Base-by-base conservation (phyloP, 257 asterid species). In the Gentiana straminea region DNA sequence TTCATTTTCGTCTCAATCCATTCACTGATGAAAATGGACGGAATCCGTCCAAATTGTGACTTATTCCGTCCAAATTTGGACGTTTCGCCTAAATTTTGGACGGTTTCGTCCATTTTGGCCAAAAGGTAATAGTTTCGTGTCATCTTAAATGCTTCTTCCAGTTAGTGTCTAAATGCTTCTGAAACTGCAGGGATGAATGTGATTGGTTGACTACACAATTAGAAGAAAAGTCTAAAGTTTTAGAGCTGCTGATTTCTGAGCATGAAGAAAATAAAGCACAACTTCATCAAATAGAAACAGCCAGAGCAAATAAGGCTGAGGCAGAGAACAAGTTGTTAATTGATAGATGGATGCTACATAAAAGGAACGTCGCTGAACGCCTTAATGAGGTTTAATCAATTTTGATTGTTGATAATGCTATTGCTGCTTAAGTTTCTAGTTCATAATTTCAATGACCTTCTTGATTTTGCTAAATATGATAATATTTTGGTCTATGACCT, bases 331-430 rank as follows among this genome's bases (percentile, higher is more conserved):
- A 83, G 76, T 81, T 66, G 74, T 74, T 92, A 66, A 70, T 92
- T 65, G 98, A 92, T 64, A 93, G 94, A 53, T 83, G 92, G 90
- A 80, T 92, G 95, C 66, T 88, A 65, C 86, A 79, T 68, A 92
- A 88, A 71, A 92, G 85, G 95, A 76, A 85, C 73, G 94, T 84
- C 57, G 94, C 98, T 62, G 98, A 88, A 59, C 90, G 89, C 59
- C 77, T 92, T 43, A 92, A 92, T 55, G 95, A 92, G 95, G 98
- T 87, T 75, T 37, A n/a, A 35, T 58, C 4, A 32, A 49, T 51
- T 50, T 24, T 24, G 24, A 24, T 24, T 24, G 64, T 63, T 55
- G 46, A 32, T 4, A 3, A 41, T 52, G 47, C 51, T 4, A 44
- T 39, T 57, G 50, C 32, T 34, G 4, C 15, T 61, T 53, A 6